Evolutionary conservation across 352 stramenopile genomes (phyloP).

Genomic region (Plasmopara muralis): DNA sequence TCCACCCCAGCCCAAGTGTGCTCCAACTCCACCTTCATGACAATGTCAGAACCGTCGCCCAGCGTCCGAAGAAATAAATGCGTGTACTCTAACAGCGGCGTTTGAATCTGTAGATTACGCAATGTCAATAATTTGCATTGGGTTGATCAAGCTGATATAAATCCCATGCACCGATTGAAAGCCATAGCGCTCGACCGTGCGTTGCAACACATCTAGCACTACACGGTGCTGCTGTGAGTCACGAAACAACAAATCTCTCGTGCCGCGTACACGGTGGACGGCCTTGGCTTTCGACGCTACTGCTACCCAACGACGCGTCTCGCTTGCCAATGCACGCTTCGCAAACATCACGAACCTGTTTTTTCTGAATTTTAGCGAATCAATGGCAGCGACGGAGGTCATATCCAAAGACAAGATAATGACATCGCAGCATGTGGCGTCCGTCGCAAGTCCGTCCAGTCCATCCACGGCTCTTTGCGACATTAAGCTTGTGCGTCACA

Average conservation of each 20-base stretch:
- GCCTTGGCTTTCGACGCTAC: conserved; percentile 22
- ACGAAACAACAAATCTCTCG: conserved; percentile 57
- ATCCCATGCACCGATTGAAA: conserved; percentile 53
- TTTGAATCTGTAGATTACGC: conserved; percentile 50
- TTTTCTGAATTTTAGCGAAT: conserved; percentile 15
- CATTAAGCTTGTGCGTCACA: conserved; percentile 35
- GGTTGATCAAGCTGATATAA: neutral
- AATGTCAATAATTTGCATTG: neutral
- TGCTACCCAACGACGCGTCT: conserved; percentile 21
- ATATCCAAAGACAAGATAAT: conserved; percentile 11
- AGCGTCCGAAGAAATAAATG: conserved; percentile 77
- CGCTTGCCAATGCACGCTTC: neutral
- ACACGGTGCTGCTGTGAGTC: conserved; percentile 56
- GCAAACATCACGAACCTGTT: neutral
- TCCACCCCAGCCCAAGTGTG: neutral
- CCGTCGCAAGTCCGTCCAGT: neutral
- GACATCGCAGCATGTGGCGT: conserved; percentile 5
- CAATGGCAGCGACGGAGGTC: conserved; percentile 4
- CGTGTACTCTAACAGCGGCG: conserved; percentile 81
- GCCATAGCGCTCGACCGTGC: conserved; percentile 58
- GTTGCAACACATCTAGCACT: conserved; percentile 52
- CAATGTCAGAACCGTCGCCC: conserved; percentile 79
- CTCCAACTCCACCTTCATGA: conserved; percentile 62
- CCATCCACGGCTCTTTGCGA: conserved; percentile 1
- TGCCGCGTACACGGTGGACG: conserved; percentile 63